Evolutionary conservation across 2,329 filamentous ascomycete species (phyloP).

Genomic region (Spiromastix sp.): DNA sequence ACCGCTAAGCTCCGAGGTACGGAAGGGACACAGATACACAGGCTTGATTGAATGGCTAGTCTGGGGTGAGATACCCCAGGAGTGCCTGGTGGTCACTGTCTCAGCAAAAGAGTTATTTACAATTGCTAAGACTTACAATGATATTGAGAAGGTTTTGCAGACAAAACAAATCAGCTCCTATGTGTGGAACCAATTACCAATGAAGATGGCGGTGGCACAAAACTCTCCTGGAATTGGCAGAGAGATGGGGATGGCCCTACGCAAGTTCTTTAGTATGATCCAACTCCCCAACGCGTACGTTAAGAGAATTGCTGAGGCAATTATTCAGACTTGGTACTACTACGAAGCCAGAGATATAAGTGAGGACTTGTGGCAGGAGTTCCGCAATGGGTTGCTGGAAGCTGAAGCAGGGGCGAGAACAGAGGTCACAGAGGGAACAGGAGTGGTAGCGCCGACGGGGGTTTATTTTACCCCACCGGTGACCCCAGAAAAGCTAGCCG

Average conservation of each 20-base stretch:
- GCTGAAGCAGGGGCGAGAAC: no score
- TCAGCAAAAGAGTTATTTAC: slow-evolving; percentile 14
- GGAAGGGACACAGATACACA: slow-evolving; percentile 15
- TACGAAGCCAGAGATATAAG: slow-evolving; percentile 6
- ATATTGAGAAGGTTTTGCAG: slow-evolving; percentile 20
- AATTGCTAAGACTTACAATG: slow-evolving; percentile 9
- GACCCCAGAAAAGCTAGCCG: background rate
- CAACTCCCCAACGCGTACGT: slow-evolving; percentile 16
- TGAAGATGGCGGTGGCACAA: slow-evolving; percentile 13
- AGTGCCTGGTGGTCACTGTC: slow-evolving; percentile 21
- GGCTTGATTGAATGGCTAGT: slow-evolving; percentile 24
- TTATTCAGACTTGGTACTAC: slow-evolving; percentile 16
- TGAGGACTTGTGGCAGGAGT: slow-evolving; percentile 11
- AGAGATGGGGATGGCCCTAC: slow-evolving; percentile 13
- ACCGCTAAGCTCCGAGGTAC: slow-evolving; percentile 5
- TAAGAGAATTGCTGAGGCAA: slow-evolving; percentile 13
- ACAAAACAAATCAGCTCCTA: slow-evolving; percentile 7
- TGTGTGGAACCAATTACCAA: background rate
- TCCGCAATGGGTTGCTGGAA: slow-evolving; percentile 1
- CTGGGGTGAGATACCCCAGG: slow-evolving; percentile 20
- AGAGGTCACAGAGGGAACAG: background rate
- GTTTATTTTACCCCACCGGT: background rate
- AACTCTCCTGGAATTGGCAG: slow-evolving; percentile 9
- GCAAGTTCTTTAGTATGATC: slow-evolving; percentile 15
- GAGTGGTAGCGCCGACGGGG: no score